phyloP scores from a whole-genome alignment of 495 filamentous ascomycete species.

The Penicillium waksmanii region DNA sequence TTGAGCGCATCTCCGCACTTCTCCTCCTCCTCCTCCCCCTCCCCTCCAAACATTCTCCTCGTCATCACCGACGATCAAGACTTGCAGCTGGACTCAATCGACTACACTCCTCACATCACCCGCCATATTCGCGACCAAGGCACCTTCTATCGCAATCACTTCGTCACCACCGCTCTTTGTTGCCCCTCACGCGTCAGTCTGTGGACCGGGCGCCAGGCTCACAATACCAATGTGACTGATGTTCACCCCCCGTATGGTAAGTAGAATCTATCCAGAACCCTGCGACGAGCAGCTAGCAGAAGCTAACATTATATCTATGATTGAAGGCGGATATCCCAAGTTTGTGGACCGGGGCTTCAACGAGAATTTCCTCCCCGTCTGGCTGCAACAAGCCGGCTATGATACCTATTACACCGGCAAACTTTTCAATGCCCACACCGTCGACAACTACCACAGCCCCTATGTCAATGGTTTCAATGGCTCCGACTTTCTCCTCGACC shows the following conservation, averaged over 20 bases:
- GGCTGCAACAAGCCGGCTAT: slow-evolving; percentile 72
- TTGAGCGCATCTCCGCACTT: slow-evolving; percentile 1
- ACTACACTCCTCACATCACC: slow-evolving; percentile 58
- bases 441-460: slow-evolving; percentile 61
- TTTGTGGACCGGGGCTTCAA: slow-evolving; percentile 69
- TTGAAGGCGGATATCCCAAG: slow-evolving; percentile 68
- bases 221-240: slow-evolving; percentile 77
- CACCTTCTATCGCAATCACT: slow-evolving; percentile 60
- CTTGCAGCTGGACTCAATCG: slow-evolving; percentile 59
- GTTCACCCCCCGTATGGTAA: slow-evolving; percentile 64
- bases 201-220: slow-evolving; percentile 67
- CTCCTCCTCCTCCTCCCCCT: slow-evolving; percentile 3
- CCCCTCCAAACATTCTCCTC: slow-evolving; percentile 62
- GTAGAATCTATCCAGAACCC: neutral
- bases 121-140: slow-evolving; percentile 58
- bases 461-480: slow-evolving; percentile 59
- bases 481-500: slow-evolving; percentile 71
- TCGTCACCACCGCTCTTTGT: slow-evolving; percentile 63
- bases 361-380: slow-evolving; percentile 66
- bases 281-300: neutral
- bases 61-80: slow-evolving; percentile 72
- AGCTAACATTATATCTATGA: neutral
- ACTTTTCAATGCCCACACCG: slow-evolving; percentile 67
- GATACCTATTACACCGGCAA: slow-evolving; percentile 77
- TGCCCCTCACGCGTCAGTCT: slow-evolving; percentile 65